Percentiles rank a stretch among this genome's conserved stretches.
These are phyloP conservation scores for Kurtzmaniella cleridarum DNA, from an alignment of 805 yeast species.

Conservation along the genomic window DNA sequence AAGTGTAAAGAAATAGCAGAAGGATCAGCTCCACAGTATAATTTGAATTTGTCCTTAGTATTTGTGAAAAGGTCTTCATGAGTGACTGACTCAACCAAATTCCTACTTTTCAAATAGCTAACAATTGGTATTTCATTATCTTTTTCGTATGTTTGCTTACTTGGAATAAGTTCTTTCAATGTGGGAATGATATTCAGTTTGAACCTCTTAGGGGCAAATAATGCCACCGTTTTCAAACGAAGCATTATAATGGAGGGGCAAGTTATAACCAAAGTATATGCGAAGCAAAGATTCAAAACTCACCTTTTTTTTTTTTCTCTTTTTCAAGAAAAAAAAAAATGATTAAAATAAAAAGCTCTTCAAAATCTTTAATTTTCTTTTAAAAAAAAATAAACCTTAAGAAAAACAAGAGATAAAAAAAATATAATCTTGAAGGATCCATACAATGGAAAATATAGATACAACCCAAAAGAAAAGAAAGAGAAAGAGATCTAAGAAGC, in stretches of 20 bases:
- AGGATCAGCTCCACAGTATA: constrained; percentile 96
- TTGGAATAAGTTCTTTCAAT: constrained; percentile 19
- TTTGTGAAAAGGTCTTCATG: constrained; percentile 28
- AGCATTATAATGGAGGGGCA: background rate
- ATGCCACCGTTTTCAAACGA: background rate
- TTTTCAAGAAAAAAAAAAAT: no score
- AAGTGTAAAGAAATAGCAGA: constrained; percentile 85
- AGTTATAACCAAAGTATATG: background rate
- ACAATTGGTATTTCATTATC: constrained; percentile 28
- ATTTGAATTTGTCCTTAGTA: constrained; percentile 38
- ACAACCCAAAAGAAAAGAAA: constrained; percentile 15
- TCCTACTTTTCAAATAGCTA: constrained; percentile 31
- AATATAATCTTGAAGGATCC: constrained; percentile 6
- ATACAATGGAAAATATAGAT: background rate
- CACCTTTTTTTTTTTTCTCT: background rate
- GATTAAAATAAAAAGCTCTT: no score
- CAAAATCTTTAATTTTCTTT: no score
- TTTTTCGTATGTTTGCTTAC: constrained; percentile 9
- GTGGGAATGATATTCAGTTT: constrained; percentile 31
- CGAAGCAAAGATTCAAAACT: no score
- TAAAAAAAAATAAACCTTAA: background rate
- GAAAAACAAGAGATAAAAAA: constrained; percentile 6
- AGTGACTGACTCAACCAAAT: constrained; percentile 34
- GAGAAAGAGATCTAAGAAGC: constrained; percentile 27
- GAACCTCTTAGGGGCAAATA: background rate